A percentile compares a stretch with the other conserved stretches of the same genome.
phyloP scores from a whole-genome alignment of 2,329 filamentous ascomycete genomes.

The Trichophyton verrucosum region DNA sequence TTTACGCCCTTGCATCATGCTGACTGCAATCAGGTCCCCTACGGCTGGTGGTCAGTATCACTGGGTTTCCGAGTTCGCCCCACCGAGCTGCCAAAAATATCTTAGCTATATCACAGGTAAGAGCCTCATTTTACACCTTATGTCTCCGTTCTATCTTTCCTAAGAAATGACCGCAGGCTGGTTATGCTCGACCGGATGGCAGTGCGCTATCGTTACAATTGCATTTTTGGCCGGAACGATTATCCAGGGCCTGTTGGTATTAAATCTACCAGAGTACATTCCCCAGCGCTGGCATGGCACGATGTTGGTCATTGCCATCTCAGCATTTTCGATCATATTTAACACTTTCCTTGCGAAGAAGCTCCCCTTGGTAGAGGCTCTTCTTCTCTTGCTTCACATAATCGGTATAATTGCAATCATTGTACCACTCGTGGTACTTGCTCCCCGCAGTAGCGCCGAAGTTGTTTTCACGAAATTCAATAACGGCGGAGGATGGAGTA shows the following conservation, averaged over 20 bases:
- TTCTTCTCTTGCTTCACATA: conserved; percentile 33
- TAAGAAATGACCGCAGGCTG: conserved; percentile 20
- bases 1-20: not conserved
- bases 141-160: not conserved
- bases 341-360: conserved; percentile 32
- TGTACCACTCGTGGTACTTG: conserved; percentile 32
- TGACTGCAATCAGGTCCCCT: conserved; percentile 23
- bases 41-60: conserved; percentile 31
- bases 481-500: conserved; percentile 32
- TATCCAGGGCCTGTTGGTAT: conserved; percentile 35
- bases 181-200: conserved; percentile 35
- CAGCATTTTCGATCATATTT: conserved; percentile 29
- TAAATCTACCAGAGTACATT: conserved; percentile 32
- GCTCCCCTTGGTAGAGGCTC: conserved; percentile 28
- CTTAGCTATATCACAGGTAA: conserved; percentile 35
- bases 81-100: conserved; percentile 29
- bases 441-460: conserved; percentile 26
- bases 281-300: conserved; percentile 35
- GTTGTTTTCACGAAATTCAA: conserved; percentile 32
- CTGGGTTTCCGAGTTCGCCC: conserved; percentile 36
- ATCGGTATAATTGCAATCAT: conserved; percentile 33
- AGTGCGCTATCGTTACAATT: conserved; percentile 33
- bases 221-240: conserved; percentile 35
- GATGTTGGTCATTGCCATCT: conserved; percentile 31
- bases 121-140: not conserved